A percentile compares a stretch with the other conserved stretches of the same genome.
Evolutionary conservation across 495 filamentous ascomycete species (phyloP).

Genomic region (Podospora didyma): DNA sequence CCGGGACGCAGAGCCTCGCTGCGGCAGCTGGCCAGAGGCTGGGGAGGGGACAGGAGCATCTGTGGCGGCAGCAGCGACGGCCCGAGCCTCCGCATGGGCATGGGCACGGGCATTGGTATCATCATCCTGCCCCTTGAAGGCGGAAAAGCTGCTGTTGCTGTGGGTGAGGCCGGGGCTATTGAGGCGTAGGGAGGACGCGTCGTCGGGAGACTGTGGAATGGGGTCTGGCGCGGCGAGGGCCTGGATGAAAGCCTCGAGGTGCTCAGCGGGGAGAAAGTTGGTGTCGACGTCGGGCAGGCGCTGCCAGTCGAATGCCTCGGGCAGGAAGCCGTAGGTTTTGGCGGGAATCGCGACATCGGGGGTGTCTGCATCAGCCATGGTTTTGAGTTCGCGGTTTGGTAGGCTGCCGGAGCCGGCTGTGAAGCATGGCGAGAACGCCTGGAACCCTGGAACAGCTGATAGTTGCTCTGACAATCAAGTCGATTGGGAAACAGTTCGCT

Average conservation of each 20-base stretch:
- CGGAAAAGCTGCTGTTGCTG: slow-evolving; percentile 17
- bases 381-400: neutral
- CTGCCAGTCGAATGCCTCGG: slow-evolving; percentile 43
- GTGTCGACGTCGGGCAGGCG: slow-evolving; percentile 59
- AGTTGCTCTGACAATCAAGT: too few relatives aligned
- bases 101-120: slow-evolving; percentile 5
- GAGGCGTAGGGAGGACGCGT: slow-evolving; percentile 26
- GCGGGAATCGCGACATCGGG: slow-evolving; percentile 22
- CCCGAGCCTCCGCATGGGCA: slow-evolving; percentile 15
- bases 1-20: neutral
- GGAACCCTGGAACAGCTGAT: too few relatives aligned
- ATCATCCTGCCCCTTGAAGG: slow-evolving; percentile 13
- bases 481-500: too few relatives aligned
- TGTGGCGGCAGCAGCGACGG: slow-evolving; percentile 13
- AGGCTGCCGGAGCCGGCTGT: too few relatives aligned
- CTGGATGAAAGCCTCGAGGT: slow-evolving; percentile 55
- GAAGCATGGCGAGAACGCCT: too few relatives aligned
- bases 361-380: slow-evolving; percentile 27
- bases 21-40: neutral
- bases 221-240: slow-evolving; percentile 54
- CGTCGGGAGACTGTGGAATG: slow-evolving; percentile 30
- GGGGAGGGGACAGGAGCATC: slow-evolving; percentile 12
- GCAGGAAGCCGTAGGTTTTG: slow-evolving; percentile 42
- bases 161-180: slow-evolving; percentile 18
- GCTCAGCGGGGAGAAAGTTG: slow-evolving; percentile 58